Conservation (phyloP, 2,329 filamentous ascomycete species). For the Colletotrichum orbiculare region DNA sequence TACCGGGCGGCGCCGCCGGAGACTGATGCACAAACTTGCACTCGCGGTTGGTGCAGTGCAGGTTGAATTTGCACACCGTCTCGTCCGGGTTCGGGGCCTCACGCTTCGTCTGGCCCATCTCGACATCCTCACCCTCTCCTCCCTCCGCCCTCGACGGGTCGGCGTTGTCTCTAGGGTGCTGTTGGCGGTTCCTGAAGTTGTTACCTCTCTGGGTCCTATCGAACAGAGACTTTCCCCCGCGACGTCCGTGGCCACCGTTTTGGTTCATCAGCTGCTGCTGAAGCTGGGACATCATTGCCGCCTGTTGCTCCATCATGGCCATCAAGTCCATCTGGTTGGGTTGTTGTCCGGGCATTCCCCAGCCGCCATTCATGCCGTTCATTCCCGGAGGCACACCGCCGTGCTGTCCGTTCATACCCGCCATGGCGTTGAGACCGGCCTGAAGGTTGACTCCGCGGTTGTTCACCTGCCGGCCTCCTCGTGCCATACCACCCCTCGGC, state of each 20-base stretch:
- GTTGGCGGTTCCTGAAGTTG: conserved; percentile 62
- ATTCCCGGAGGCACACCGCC: conserved; percentile 53
- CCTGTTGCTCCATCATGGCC: conserved; percentile 89
- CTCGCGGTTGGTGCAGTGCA: conserved; percentile 86
- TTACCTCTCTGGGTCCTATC: conserved; percentile 75
- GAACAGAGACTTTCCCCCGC: conserved; percentile 73
- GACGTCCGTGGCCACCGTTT: conserved; percentile 56
- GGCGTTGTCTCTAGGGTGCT: conserved; percentile 50
- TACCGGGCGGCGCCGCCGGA: conserved; percentile 83
- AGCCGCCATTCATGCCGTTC: conserved; percentile 51
- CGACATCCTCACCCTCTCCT: conserved; percentile 69
- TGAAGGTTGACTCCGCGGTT: conserved; percentile 62
- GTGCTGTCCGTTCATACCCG: conserved; percentile 46
- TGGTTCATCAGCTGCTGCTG: conserved; percentile 69
- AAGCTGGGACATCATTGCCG: conserved; percentile 84
- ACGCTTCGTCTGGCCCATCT: conserved; percentile 66
- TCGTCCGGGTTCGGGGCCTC: conserved; percentile 70
- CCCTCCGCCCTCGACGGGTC: conserved; percentile 43
- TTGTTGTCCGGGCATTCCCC: conserved; percentile 55
- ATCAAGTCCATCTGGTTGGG: conserved; percentile 67
- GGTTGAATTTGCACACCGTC: conserved; percentile 88
- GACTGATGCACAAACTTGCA: conserved; percentile 97
- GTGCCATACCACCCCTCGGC: conserved; percentile 67
- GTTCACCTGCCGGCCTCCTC: conserved; percentile 62
- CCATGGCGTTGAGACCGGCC: conserved; percentile 57